These are phyloP conservation scores for Talaromyces sp. DNA, from an alignment of 2,329 filamentous ascomycete genomes.

Conservation along the genomic window DNA sequence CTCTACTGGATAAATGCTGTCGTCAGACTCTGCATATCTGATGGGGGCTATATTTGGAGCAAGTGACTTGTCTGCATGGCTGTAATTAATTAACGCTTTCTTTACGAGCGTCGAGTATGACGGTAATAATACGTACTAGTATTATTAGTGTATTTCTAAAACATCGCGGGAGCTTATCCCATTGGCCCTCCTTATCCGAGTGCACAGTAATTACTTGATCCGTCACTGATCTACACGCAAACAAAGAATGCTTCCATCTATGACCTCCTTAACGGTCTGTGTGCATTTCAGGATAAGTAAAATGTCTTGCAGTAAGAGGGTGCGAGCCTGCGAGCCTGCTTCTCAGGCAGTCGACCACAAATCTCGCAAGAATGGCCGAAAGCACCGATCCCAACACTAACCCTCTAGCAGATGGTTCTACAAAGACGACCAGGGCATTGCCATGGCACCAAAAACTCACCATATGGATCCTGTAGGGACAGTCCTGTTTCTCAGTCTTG, in stretches of 20 bases:
- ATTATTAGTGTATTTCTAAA: background rate
- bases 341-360: background rate
- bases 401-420: background rate
- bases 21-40: too few species aligned
- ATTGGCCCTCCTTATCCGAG: background rate
- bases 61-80: too few species aligned
- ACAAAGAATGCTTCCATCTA: background rate
- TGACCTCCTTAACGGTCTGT: background rate
- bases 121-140: background rate
- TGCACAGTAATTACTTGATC: background rate
- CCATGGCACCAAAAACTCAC: background rate
- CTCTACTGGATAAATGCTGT: too few species aligned
- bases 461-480: background rate
- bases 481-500: background rate
- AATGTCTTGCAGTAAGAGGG: background rate
- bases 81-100: too few species aligned
- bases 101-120: too few species aligned
- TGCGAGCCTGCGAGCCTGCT: background rate
- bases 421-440: background rate
- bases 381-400: background rate
- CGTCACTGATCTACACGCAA: background rate
- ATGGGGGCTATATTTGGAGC: too few species aligned
- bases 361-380: background rate
- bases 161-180: background rate
- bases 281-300: background rate